Base-by-base conservation (phyloP, 495 filamentous ascomycete genomes). In the Neurospora terricola region DNA sequence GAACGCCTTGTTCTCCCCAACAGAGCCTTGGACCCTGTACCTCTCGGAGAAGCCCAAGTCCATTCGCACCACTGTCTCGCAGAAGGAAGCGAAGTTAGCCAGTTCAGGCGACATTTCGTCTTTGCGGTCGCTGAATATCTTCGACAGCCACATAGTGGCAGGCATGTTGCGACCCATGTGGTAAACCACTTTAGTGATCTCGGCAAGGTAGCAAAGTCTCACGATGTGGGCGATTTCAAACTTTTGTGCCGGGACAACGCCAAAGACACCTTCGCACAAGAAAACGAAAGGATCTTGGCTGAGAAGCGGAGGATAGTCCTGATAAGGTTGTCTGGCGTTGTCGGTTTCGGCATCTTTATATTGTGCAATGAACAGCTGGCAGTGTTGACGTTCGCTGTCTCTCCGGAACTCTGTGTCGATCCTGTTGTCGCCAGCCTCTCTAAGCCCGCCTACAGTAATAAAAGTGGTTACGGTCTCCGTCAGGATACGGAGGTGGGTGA, bases 401-500 rank as follows among this genome's bases (percentile, higher is more conserved):
- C 88, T 83, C 39, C 88, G 85, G 77, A 92, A 93, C 77, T 97
- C 93, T 36, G 82, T 82, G 39, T 88, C 85, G 21, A 91, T 88
- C 54, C 80, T 87, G 78, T 91, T 92, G 1, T 86, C 80, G 0
- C 88, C 88, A 2, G 80, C 79, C 34, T 87, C 85, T 39, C 88
- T 85, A 37, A 93, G 82, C 16, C 89, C 89, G 3, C 93, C 93
- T 73, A 97, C 86, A 8, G 93, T 88, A 59, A 93, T 89, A 79
- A 94, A 98, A 2, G 94, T 93, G 18, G 91, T 87, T 12, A 93
- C 90, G 12, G 94, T 97, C 82, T 98, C 96, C 3, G 93, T 90
- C 70, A 97, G 83, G 27, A 99, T 90, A 72, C 94, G 92, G n/a
- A 99, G 85, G 78, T 97, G 94, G 0, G 93, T 94, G 48, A 99